Percentiles rank a stretch among this genome's conserved stretches.
Conservation (phyloP, 257 asterid genomes). For the Salvia splendens region DNA sequence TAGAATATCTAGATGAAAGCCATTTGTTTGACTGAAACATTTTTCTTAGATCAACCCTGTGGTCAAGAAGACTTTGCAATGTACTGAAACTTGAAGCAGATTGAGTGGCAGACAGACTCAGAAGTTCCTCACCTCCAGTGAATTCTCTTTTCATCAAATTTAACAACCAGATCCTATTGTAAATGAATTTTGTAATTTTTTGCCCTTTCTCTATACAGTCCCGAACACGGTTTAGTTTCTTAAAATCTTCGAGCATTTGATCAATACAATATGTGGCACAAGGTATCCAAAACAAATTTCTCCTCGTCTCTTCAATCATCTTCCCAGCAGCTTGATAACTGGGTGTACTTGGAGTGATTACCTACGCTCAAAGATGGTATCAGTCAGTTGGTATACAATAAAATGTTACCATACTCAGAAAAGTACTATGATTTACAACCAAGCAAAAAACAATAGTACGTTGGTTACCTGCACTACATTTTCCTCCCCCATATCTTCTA, state of each 20-base stretch:
- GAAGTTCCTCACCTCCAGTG: slow-evolving; percentile 74
- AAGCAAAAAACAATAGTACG: slow-evolving; percentile 16
- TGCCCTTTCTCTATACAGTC: slow-evolving; percentile 83
- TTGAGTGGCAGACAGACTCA: slow-evolving; percentile 65
- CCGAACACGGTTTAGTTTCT: slow-evolving; percentile 65
- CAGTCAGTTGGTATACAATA: slow-evolving; percentile 32
- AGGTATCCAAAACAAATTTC: slow-evolving; percentile 80
- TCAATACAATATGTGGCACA: slow-evolving; percentile 82
- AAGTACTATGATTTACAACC: neutral
- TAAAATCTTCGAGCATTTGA: slow-evolving; percentile 66
- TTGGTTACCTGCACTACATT: slow-evolving; percentile 80
- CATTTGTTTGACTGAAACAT: slow-evolving; percentile 85
- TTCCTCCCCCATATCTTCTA: slow-evolving; percentile 93
- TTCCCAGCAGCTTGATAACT: slow-evolving; percentile 89
- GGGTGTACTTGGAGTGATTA: slow-evolving; percentile 72
- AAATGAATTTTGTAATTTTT: slow-evolving; percentile 73
- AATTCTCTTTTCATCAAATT: slow-evolving; percentile 81
- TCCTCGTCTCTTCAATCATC: slow-evolving; percentile 87
- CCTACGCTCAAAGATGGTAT: slow-evolving; percentile 48
- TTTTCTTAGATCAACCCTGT: slow-evolving; percentile 69
- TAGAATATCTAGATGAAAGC: slow-evolving; percentile 71
- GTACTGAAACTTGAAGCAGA: slow-evolving; percentile 72
- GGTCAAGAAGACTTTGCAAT: slow-evolving; percentile 72
- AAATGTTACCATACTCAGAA: slow-evolving; percentile 22
- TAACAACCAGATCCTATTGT: slow-evolving; percentile 69